phyloP scores from a whole-genome alignment of 2,329 filamentous ascomycete genomes.

The Stylonectria norvegica region DNA sequence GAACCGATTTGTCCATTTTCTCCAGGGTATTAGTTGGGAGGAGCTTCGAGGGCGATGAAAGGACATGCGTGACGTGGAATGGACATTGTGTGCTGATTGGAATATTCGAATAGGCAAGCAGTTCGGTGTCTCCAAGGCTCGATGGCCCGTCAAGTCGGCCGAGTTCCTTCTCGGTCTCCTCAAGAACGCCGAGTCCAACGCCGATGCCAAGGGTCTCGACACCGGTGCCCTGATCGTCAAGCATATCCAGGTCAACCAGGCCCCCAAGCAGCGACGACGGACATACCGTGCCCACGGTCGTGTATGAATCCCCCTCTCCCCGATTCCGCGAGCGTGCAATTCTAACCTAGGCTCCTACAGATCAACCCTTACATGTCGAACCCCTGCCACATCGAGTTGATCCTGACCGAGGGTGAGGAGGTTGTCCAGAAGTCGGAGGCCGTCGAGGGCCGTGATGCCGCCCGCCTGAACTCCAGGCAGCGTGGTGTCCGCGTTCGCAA shows the following conservation, averaged over 20 bases:
- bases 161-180: slow-evolving; percentile 96
- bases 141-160: slow-evolving; percentile 99
- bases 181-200: slow-evolving; percentile 96
- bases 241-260: slow-evolving; percentile 99
- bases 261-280: slow-evolving; percentile 97
- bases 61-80: slow-evolving; percentile 3
- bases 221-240: slow-evolving; percentile 97
- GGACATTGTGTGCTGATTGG: slow-evolving; percentile 29
- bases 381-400: slow-evolving; percentile 99
- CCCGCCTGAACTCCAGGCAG: slow-evolving; percentile 84
- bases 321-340: background rate
- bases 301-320: slow-evolving; percentile 60
- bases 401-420: slow-evolving; percentile 97
- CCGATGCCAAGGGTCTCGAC: slow-evolving; percentile 95
- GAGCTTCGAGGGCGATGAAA: background rate
- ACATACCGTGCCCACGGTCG: slow-evolving; percentile 99
- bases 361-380: slow-evolving; percentile 99
- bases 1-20: slow-evolving; percentile 36
- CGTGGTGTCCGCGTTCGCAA: slow-evolving; percentile 67
- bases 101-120: slow-evolving; percentile 72
- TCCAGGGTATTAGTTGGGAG: slow-evolving; percentile 8
- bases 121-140: slow-evolving; percentile 95
- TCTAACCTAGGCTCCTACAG: slow-evolving; percentile 42
- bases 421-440: slow-evolving; percentile 93
- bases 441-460: slow-evolving; percentile 61